Percentiles rank a stretch among this genome's conserved stretches.
Conservation (phyloP, 2,329 filamentous ascomycete genomes). For the Neocucurbitaria cava region DNA sequence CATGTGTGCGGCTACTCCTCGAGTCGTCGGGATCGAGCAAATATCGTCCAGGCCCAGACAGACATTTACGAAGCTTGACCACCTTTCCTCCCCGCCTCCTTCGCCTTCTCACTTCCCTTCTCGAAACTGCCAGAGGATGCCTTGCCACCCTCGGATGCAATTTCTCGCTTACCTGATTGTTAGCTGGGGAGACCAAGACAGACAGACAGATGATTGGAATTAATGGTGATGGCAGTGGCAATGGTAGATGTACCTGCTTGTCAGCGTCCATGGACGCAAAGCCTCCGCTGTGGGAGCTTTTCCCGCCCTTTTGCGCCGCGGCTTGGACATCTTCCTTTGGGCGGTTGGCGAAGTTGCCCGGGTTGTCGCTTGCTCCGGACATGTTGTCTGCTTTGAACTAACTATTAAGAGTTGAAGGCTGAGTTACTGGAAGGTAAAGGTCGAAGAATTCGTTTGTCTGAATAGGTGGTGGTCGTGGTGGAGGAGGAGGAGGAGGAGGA, state of each 20-base stretch:
- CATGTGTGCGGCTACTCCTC: too few species aligned
- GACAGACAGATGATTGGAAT: too few species aligned
- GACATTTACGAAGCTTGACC: constrained; percentile 38
- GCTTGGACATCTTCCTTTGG: constrained; percentile 55
- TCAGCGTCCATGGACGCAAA: constrained; percentile 48
- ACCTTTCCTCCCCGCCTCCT: constrained; percentile 63
- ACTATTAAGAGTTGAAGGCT: neutral
- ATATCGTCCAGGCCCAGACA: too few species aligned
- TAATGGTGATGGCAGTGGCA: neutral
- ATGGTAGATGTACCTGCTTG: constrained; percentile 32
- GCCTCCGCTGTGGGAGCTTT: constrained; percentile 45
- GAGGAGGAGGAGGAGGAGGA: too few species aligned
- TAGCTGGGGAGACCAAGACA: too few species aligned
- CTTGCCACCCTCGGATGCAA: constrained; percentile 63
- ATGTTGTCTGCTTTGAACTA: too few species aligned
- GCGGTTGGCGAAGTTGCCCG: constrained; percentile 60
- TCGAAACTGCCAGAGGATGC: constrained; percentile 63
- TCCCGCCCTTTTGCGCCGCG: constrained; percentile 55
- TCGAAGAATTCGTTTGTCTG: too few species aligned
- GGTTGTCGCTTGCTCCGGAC: constrained; percentile 57
- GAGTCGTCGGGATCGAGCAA: too few species aligned
- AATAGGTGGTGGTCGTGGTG: too few species aligned
- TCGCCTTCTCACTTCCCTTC: constrained; percentile 59
- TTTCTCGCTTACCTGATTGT: constrained; percentile 53
- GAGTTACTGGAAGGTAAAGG: too few species aligned